Base-by-base conservation (phyloP, 2,329 filamentous ascomycete genomes). In the Talaromyces sp. region DNA sequence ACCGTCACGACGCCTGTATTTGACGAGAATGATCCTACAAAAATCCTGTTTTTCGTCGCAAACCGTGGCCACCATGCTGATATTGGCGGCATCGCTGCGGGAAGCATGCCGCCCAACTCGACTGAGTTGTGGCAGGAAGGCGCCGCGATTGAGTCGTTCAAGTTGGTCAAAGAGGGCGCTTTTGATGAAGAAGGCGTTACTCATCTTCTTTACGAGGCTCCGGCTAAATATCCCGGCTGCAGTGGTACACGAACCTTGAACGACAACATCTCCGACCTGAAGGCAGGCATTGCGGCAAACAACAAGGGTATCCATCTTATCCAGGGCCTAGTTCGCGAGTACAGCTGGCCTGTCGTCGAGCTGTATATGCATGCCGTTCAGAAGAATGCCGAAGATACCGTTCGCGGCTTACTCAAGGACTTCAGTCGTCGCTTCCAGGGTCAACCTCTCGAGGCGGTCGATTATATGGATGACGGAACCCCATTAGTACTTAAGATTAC, bases 391-490 rank as follows among this genome's bases (percentile, higher is more conserved):
- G 91, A 92, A 69, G 80, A 85, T 1, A 88, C 88, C 35, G 92
- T 96, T 0, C 84, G 90, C 18, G 85, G 84, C 58, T 81, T 96
- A 5, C 81, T 96, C 31, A 92, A 89, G 70, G 80, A 84, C 2
- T 87, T 93, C n/a, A 83, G 86, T 69, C 83, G 83, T 65, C 82
- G 86, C 25, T 91, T 92, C 67, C 82, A 86, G 67, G 88, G 88
- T 2, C 82, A 86, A 63, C 86, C 90, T n/a, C 82, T 96, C 0
- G 83, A 85, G 7, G 89, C 92, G 0, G 81, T 88, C 1, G 91
- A 96, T 71, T 91, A 88, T 78, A 95, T 96, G 90, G 92, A 96
- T 68, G 91, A 96, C 69, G 91, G 91, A 28, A 90, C 85, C 9
- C 89, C 90, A 0, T 93, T 96, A 69, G 81, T 84, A 58, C 82